phyloP scores from a whole-genome alignment of 2,329 filamentous ascomycete species.

The Chrysoporthe puriensis region DNA sequence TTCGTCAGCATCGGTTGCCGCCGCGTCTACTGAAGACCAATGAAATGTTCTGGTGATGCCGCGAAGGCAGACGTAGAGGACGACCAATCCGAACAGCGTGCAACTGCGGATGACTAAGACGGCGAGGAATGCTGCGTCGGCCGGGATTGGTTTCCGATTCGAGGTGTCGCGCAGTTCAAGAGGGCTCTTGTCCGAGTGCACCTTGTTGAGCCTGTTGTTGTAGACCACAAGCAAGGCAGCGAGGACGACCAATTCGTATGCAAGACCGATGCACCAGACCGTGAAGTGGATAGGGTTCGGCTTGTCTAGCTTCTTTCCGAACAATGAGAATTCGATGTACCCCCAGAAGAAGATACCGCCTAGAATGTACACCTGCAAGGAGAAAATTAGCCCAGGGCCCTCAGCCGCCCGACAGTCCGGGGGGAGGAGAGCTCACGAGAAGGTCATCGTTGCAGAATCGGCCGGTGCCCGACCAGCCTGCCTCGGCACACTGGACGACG shows the following conservation, averaged over 20 bases:
- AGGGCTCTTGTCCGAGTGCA: constrained; percentile 43
- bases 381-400: constrained; percentile 12
- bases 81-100: constrained; percentile 23
- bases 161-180: constrained; percentile 41
- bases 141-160: constrained; percentile 49
- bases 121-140: constrained; percentile 21
- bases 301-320: constrained; percentile 75
- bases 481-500: constrained; percentile 72
- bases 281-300: constrained; percentile 80
- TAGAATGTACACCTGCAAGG: constrained; percentile 75
- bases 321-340: constrained; percentile 81
- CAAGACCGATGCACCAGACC: constrained; percentile 76
- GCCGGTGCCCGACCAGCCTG: constrained; percentile 42
- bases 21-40: constrained; percentile 4
- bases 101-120: constrained; percentile 25
- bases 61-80: constrained; percentile 42
- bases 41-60: constrained; percentile 47
- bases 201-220: constrained; percentile 46
- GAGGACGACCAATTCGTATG: constrained; percentile 74
- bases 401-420: neutral
- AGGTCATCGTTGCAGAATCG: constrained; percentile 27
- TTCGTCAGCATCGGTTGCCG: constrained; percentile 51
- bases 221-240: constrained; percentile 71
- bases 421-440: constrained; percentile 18
- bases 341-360: constrained; percentile 86